Percentiles rank a stretch among this genome's conserved stretches.
Conservation (phyloP, 371 early-diverging fungal genomes). For the Dichotomocladium elegans region DNA sequence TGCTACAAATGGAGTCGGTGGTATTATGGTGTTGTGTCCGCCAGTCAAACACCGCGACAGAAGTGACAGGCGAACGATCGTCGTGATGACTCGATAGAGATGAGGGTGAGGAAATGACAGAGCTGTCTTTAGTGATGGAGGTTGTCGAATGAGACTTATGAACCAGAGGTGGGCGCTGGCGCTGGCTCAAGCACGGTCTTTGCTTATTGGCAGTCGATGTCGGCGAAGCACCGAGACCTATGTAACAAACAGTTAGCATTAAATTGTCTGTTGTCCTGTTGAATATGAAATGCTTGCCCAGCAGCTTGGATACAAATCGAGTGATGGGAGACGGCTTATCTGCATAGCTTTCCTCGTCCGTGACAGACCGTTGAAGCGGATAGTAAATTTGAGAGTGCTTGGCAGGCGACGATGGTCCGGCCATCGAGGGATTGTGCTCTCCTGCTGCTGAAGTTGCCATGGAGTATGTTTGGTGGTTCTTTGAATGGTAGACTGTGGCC, state of each 20-base stretch:
- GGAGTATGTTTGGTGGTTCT: background rate
- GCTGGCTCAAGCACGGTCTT: background rate
- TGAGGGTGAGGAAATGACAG: constrained; percentile 17
- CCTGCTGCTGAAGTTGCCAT: background rate
- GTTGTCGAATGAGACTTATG: constrained; percentile 26
- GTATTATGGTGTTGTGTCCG: background rate
- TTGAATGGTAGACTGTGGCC: background rate
- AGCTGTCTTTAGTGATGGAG: constrained; percentile 19
- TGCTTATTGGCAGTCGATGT: background rate
- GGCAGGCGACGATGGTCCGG: constrained; percentile 1
- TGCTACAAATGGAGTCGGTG: too few relatives aligned
- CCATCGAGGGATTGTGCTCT: too few relatives aligned
- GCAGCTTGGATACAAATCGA: constrained; percentile 16
- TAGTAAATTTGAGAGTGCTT: constrained; percentile 2
- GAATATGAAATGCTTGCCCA: constrained; percentile 9
- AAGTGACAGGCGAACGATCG: background rate
- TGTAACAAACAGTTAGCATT: background rate
- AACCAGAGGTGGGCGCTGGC: constrained; percentile 9
- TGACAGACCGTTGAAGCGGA: constrained; percentile 21
- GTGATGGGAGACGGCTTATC: constrained; percentile 21
- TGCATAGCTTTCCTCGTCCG: constrained; percentile 16
- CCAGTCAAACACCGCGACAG: constrained; percentile 6
- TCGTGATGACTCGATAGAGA: background rate
- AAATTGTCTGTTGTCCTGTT: background rate
- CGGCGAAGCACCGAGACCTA: constrained; percentile 1